Evolutionary conservation across 1,284 basidiomycete species (phyloP).

Genomic region (Tilletia walkeri): DNA sequence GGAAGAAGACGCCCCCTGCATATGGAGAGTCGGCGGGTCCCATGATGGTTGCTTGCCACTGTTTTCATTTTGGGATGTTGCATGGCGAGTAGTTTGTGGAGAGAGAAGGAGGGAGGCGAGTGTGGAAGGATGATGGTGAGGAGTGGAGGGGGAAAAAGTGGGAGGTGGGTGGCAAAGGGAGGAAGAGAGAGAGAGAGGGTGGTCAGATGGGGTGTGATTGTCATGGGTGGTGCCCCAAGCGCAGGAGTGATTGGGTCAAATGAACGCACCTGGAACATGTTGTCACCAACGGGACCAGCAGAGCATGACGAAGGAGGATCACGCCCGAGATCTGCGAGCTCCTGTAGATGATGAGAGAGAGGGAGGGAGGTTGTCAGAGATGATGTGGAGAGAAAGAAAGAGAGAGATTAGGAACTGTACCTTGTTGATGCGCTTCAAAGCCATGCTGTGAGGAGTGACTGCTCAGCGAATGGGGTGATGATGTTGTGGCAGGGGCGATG

Average conservation of each 20-base stretch:
- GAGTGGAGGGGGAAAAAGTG: not conserved
- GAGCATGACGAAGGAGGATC: conserved; percentile 55
- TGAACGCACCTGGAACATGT: conserved; percentile 51
- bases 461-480: not conserved
- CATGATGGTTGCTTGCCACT: conserved; percentile 57
- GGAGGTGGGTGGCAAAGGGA: not conserved
- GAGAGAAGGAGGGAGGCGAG: no score
- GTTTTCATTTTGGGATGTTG: not conserved
- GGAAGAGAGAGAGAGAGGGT: not conserved
- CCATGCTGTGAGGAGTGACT: conserved; percentile 33
- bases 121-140: no score
- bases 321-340: conserved; percentile 54
- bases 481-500: not conserved
- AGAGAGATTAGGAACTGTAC: conserved; percentile 19
- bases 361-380: not conserved
- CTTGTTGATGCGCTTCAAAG: conserved; percentile 56
- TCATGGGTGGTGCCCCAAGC: no score
- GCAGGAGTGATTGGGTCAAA: no score
- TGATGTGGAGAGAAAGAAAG: not conserved
- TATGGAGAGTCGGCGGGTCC: conserved; percentile 83
- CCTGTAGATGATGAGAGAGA: conserved; percentile 23
- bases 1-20: conserved; percentile 93
- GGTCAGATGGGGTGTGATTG: not conserved
- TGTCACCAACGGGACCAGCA: conserved; percentile 55
- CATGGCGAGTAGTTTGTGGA: no score